Base-by-base conservation (phyloP, 2,329 filamentous ascomycete species). In the Phoma herbarum region DNA sequence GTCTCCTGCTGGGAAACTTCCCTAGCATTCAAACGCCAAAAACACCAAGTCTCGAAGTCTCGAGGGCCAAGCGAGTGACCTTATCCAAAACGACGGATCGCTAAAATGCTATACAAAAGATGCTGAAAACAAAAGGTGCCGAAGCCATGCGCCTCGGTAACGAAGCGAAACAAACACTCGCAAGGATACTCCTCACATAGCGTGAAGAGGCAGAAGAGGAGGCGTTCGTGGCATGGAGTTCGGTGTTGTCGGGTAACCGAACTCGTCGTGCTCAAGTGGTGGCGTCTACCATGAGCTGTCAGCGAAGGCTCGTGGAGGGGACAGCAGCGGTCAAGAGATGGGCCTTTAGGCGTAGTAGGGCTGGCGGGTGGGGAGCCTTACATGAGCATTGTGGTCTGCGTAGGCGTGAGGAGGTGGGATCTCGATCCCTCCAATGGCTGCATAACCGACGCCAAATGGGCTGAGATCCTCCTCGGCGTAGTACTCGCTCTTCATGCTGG, bases 151-250 rank as follows among this genome's bases (percentile, higher is more conserved):
- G 61, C 59, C 64, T 37, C 28, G 53, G 52, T 59, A 61, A 63
- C 64, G 57, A 61, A 48, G 29, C 23, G 33, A 7, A 60, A 25
- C n/a, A 37, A 18, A 28, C 26, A 25, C 3, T 18, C 29, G 45
- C 22, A 54, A 42, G 4, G 14, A 18, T 26, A 29, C 29, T 29
- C 50, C 16, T 72, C 64, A 76, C 61, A 71, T 61, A 20, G 61
- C 45, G 49, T 66, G 65, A 45, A 73, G 61, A 22, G 64, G 66
- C 48, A 76, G 73, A 85, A 78, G 67, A 60, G 83, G 83, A 42
- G 89, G 89, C 43, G 89, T 90, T 45, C 83, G 84, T 29, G 88
- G 88, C 85, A 91, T 88, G n/a, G 88, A 91, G 64, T 90, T 80
- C 60, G 90, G 90, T 52, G 90, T 92, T 42, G 85, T 85, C 35